phyloP scores from a whole-genome alignment of 2,329 filamentous ascomycete genomes.

The Fusarium cyanostomum region DNA sequence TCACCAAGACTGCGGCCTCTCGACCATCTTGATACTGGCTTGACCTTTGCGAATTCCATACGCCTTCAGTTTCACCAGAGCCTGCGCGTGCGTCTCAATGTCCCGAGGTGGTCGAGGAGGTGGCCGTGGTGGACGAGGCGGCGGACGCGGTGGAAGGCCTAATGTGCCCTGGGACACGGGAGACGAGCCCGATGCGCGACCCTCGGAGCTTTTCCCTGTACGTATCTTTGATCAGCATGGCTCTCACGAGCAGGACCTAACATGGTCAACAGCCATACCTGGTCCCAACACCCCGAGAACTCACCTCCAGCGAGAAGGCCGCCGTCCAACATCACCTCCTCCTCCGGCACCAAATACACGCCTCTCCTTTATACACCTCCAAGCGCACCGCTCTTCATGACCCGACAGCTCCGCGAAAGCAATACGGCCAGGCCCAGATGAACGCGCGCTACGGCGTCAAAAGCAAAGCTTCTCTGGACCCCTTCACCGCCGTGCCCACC shows the following conservation, averaged over 20 bases:
- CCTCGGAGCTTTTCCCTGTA: conserved; percentile 69
- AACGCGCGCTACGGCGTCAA: conserved; percentile 65
- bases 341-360: conserved; percentile 66
- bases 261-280: conserved; percentile 55
- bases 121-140: conserved; percentile 60
- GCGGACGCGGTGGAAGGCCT: conserved; percentile 56
- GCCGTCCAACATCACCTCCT: conserved; percentile 63
- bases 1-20: not conserved
- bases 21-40: not conserved
- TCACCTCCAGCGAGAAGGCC: conserved; percentile 56
- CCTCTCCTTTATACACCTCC: conserved; percentile 65
- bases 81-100: conserved; percentile 48
- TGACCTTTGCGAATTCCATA: not conserved
- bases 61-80: not conserved
- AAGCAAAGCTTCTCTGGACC: conserved; percentile 65
- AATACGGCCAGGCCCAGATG: conserved; percentile 67
- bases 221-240: conserved; percentile 30
- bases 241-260: conserved; percentile 11
- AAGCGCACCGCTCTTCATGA: conserved; percentile 56
- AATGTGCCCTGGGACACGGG: conserved; percentile 62
- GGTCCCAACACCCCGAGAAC: conserved; percentile 56
- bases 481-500: conserved; percentile 67
- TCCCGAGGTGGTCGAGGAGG: conserved; percentile 64
- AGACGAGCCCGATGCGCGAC: conserved; percentile 65
- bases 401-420: conserved; percentile 51